Base-by-base conservation (phyloP, 495 filamentous ascomycete species). In the Trichoderma virens region DNA sequence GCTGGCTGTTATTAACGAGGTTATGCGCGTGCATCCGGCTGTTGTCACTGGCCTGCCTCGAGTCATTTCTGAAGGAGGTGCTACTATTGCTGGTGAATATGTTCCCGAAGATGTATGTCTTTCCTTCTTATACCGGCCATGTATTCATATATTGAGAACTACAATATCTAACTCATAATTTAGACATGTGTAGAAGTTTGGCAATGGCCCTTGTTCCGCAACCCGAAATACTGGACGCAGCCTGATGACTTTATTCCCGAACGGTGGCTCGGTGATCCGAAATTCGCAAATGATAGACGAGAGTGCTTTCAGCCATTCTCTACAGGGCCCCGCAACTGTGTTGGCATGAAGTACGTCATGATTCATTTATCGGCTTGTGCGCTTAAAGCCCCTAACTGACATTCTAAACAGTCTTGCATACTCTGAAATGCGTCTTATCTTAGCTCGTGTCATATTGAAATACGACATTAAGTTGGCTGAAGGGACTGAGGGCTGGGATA, bases 341-440 rank as follows among this genome's bases (percentile, higher is more conserved):
- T 85, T 54, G 84, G 84, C 31, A 73, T 75, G 67, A 82, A 80
- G 83, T 86, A 70, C 71, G 82, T 78, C n/a, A n/a, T n/a, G n/a
- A n/a, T n/a, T n/a, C n/a, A n/a, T n/a, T n/a, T 30, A 8, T 47
- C 25, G 20, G 25, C 28, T 45, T 60, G 0, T 11, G 28, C 11
- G 56, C 28, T n/a, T 18, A 32, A 31, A 47, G 31, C 13, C n/a
- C 27, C 3, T 27, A 30, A 25, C 51, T 56, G 30, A 56, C 51
- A 3, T 38, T 11, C 14, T 3, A 7, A 9, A 20, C 13, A 67
- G 65, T 27, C 62, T 67, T 38, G 65, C 65, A 3, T 79, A 71
- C n/a, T 65, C 66, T 25, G 79, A 83, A 66, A 77, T 82, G 70
- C 65, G 70, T 1, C 61, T 76, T 0, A 71, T 83, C 16, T 65